Evolutionary conservation across 2,329 filamentous ascomycete species (phyloP).

Genomic region (Nemania diffusa): DNA sequence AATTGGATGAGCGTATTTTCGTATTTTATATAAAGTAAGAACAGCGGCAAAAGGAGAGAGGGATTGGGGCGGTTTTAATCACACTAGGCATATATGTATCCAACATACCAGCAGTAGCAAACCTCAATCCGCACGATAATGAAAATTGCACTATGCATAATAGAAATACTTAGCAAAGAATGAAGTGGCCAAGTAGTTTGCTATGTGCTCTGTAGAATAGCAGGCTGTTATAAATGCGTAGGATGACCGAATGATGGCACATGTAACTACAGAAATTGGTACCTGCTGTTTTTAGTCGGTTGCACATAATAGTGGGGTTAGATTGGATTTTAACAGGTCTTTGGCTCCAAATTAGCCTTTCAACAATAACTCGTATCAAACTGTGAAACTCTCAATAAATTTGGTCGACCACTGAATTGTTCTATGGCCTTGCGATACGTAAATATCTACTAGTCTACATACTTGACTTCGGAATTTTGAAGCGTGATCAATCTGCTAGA

Average conservation of each 20-base stretch:
- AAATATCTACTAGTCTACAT: no score
- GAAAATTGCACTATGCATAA: background rate
- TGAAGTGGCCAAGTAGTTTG: no score
- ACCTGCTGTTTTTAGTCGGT: no score
- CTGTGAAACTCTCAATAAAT: background rate
- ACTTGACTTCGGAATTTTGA: background rate
- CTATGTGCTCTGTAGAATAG: no score
- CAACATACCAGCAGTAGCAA: slow-evolving; percentile 4
- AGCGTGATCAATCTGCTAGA: background rate
- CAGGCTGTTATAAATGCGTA: no score
- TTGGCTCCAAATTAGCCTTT: background rate
- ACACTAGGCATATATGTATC: slow-evolving; percentile 10
- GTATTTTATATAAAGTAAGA: slow-evolving; percentile 18
- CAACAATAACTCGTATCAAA: background rate
- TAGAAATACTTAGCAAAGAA: background rate
- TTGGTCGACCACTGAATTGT: background rate
- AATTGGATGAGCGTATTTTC: slow-evolving; percentile 14
- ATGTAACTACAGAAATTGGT: no score
- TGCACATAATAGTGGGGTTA: background rate
- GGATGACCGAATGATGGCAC: no score
- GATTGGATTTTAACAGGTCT: background rate
- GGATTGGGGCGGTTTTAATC: background rate
- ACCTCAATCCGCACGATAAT: slow-evolving; percentile 2
- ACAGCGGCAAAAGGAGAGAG: background rate
- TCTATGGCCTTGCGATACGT: background rate